phyloP scores from a whole-genome alignment of 495 filamentous ascomycete genomes.

The Cryomyces antarcticus region DNA sequence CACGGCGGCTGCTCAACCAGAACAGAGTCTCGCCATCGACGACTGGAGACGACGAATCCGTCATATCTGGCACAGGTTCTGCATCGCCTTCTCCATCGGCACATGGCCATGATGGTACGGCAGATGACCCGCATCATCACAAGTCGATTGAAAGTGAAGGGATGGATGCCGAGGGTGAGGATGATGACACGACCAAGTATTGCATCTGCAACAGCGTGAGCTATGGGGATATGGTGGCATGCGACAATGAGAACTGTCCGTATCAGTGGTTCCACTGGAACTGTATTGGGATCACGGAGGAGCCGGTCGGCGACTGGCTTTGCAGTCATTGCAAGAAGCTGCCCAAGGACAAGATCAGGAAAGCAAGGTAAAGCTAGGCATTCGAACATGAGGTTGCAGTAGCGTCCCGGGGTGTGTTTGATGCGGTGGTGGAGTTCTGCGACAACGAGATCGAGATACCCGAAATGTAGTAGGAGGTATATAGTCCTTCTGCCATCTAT shows the following conservation, averaged over 20 bases:
- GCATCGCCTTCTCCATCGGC: conserved; percentile 4
- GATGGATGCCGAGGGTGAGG: conserved; percentile 60
- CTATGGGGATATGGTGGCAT: conserved; percentile 95
- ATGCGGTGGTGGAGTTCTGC: no score
- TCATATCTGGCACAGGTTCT: not conserved
- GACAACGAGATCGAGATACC: no score
- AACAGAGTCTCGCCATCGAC: conserved; percentile 10
- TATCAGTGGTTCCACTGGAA: conserved; percentile 98
- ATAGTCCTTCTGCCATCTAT: not conserved
- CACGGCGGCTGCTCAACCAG: conserved; percentile 5
- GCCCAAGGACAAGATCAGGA: conserved; percentile 15
- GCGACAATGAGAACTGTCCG: conserved; percentile 79
- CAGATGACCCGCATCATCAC: not conserved
- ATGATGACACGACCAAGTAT: conserved; percentile 76
- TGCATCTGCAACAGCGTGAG: conserved; percentile 84
- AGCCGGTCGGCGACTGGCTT: conserved; percentile 83
- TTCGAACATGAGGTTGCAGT: no score
- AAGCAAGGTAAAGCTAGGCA: no score
- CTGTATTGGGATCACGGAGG: conserved; percentile 74
- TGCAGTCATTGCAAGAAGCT: conserved; percentile 57
- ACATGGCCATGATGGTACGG: not conserved
- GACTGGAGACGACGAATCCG: conserved; percentile 14
- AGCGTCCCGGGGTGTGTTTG: no score
- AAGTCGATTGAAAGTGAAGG: conserved; percentile 29
- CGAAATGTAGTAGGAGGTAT: no score